These are phyloP conservation scores for Globisporangium paddicum DNA, from an alignment of 352 stramenopile genomes.

Conservation along the genomic window DNA sequence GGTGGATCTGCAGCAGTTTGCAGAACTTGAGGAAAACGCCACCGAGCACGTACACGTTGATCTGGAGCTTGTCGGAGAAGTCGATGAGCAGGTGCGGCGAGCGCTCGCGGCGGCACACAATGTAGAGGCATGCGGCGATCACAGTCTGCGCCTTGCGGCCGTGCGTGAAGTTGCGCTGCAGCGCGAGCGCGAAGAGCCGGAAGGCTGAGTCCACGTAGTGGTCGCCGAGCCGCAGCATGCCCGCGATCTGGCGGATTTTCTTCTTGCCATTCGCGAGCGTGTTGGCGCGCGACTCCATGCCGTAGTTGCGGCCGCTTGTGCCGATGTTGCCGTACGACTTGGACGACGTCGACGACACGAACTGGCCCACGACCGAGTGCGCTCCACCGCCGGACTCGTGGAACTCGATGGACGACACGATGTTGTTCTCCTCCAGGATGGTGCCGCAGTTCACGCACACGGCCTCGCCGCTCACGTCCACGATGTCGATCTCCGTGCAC, in stretches of 20 bases:
- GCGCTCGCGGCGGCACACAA: slow-evolving; percentile 97
- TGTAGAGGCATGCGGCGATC: slow-evolving; percentile 98
- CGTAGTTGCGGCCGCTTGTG: slow-evolving; percentile 90
- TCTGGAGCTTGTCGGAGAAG: slow-evolving; percentile 98
- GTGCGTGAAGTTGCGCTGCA: slow-evolving; percentile 97
- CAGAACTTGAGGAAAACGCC: slow-evolving; percentile 91
- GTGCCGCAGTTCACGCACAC: slow-evolving; percentile 88
- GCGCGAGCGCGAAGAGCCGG: slow-evolving; percentile 93
- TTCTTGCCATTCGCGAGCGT: slow-evolving; percentile 95
- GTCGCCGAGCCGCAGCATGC: slow-evolving; percentile 89
- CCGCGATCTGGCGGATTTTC: slow-evolving; percentile 92
- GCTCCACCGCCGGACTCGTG: slow-evolving; percentile 89
- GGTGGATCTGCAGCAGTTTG: slow-evolving; percentile 93
- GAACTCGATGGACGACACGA: slow-evolving; percentile 97
- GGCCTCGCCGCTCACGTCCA: slow-evolving; percentile 88
- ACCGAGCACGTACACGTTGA: slow-evolving; percentile 88
- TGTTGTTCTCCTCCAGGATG: slow-evolving; percentile 97
- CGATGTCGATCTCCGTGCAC: slow-evolving; percentile 93
- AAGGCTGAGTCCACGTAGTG: slow-evolving; percentile 97
- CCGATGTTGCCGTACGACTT: slow-evolving; percentile 90
- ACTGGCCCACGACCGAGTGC: slow-evolving; percentile 94
- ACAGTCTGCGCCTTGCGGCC: slow-evolving; percentile 95
- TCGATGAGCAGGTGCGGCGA: slow-evolving; percentile 99
- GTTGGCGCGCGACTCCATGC: slow-evolving; percentile 92
- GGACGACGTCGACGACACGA: slow-evolving; percentile 89